phyloP scores from a whole-genome alignment of 2,329 filamentous ascomycete genomes.

The Drechslerella stenobrocha region DNA sequence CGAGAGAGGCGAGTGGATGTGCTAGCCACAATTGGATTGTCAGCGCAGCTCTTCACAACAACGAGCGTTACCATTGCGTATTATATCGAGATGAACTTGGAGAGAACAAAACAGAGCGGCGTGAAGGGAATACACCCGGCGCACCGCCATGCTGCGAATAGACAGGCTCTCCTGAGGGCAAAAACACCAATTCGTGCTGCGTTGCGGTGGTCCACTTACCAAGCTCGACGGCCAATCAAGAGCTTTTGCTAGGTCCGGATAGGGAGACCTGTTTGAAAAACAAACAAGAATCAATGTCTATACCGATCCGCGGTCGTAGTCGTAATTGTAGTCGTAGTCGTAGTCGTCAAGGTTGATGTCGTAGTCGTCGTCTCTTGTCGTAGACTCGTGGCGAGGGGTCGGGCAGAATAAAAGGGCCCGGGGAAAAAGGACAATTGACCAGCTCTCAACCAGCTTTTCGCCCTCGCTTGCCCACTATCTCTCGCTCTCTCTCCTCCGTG shows the following conservation, averaged over 20 bases:
- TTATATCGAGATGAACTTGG: neutral
- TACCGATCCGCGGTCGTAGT: neutral
- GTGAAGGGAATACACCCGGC: too few species aligned
- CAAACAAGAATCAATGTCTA: conserved; percentile 1
- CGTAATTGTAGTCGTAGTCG: neutral
- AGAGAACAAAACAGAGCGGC: conserved; percentile 4
- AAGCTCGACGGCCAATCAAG: conserved; percentile 1
- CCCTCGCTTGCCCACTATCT: neutral
- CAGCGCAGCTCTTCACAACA: conserved; percentile 1
- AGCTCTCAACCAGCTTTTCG: neutral
- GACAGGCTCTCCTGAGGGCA: too few species aligned
- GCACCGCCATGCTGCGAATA: too few species aligned
- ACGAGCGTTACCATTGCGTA: neutral
- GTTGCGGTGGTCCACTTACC: neutral
- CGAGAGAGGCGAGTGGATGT: too few species aligned
- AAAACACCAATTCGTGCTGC: neutral
- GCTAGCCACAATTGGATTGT: conserved; percentile 17
- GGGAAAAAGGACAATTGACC: conserved; percentile 4
- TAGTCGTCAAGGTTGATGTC: neutral
- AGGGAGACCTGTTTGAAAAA: neutral
- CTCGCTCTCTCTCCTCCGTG: neutral
- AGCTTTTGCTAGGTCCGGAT: too few species aligned
- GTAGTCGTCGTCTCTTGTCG: neutral
- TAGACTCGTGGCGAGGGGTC: neutral
- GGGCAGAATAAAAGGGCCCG: neutral